A percentile compares a stretch with the other conserved stretches of the same genome.
These are phyloP conservation scores for Eucalyptus sp. DNA, from an alignment of 345 rosid genomes.

Conservation along the genomic window DNA sequence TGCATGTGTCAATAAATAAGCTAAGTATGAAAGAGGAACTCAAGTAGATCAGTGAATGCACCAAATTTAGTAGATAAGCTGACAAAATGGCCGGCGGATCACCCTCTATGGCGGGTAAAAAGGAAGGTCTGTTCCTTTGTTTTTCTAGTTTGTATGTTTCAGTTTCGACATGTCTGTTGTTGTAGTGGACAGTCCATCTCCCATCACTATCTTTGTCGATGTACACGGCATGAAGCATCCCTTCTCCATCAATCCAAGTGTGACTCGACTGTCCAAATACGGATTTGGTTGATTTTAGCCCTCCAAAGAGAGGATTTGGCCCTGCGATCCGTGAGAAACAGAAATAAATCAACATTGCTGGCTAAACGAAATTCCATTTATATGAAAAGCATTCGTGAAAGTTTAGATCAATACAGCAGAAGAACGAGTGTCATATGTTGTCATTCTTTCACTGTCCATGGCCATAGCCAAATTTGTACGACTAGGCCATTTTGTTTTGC, in stretches of 20 bases:
- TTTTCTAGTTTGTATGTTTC: constrained; percentile 31
- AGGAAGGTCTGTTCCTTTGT: constrained; percentile 18
- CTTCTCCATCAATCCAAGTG: constrained; percentile 47
- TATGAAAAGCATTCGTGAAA: neutral
- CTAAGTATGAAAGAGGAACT: neutral
- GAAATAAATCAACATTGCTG: neutral
- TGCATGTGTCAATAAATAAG: neutral
- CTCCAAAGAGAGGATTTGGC: constrained; percentile 40
- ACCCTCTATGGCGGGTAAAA: constrained; percentile 36
- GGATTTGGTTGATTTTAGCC: constrained; percentile 18
- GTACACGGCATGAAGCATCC: constrained; percentile 48
- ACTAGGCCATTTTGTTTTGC: neutral
- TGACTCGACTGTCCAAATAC: constrained; percentile 29
- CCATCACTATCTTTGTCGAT: constrained; percentile 12
- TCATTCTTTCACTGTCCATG: neutral
- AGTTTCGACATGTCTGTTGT: constrained; percentile 30
- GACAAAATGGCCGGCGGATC: constrained; percentile 19
- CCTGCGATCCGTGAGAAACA: constrained; percentile 10
- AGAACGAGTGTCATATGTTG: neutral
- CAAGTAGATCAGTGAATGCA: neutral
- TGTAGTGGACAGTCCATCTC: constrained; percentile 24
- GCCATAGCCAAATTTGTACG: neutral
- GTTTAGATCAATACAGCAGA: neutral
- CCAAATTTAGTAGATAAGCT: constrained; percentile 27
- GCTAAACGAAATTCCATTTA: neutral